Conservation (phyloP, 108 stramenopile genomes). For the Epipyxis sp. region DNA sequence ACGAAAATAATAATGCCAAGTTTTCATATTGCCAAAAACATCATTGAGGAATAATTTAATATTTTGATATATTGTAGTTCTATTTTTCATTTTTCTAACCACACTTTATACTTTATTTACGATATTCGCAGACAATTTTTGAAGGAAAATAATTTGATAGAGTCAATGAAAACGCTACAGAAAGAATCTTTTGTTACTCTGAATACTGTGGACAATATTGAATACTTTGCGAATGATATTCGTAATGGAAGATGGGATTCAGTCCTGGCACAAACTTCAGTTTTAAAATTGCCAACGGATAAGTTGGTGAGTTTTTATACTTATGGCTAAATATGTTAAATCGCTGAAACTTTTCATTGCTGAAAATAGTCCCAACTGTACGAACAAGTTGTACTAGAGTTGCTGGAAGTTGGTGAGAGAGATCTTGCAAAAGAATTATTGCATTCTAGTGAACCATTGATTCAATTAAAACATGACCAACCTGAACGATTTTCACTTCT, state of each 20-base stretch:
- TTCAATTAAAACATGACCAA: conserved; percentile 40
- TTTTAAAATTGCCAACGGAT: conserved; percentile 44
- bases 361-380: neutral
- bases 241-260: conserved; percentile 54
- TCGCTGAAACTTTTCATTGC: neutral
- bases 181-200: conserved; percentile 50
- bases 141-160: conserved; percentile 50
- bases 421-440: conserved; percentile 53
- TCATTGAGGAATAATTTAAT: neutral
- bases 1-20: no score
- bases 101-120: conserved; percentile 48
- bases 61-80: no score
- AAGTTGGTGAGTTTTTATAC: conserved; percentile 52
- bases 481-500: conserved; percentile 46
- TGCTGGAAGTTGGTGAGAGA: conserved; percentile 51
- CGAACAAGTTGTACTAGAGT: conserved; percentile 44
- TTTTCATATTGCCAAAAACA: no score
- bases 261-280: conserved; percentile 50
- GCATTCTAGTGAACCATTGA: conserved; percentile 46
- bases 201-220: conserved; percentile 54
- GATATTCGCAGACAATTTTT: conserved; percentile 60
- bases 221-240: conserved; percentile 48
- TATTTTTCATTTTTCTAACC: neutral
- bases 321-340: neutral
- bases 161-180: conserved; percentile 49